Conservation (phyloP, 306 rosid species). For the Dryas alaskensis region DNA sequence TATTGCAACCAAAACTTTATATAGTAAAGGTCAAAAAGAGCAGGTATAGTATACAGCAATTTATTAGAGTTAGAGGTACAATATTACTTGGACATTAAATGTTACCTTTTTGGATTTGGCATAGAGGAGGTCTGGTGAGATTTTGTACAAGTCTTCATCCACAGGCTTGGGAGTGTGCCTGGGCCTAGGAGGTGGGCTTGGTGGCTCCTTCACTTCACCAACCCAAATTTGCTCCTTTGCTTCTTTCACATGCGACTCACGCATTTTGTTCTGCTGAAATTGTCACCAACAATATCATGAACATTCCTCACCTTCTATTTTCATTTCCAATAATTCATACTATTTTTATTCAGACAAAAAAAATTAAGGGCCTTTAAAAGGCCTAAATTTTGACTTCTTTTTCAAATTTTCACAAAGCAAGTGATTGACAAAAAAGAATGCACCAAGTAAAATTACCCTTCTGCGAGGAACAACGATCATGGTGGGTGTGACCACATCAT, state of each 20-base stretch:
- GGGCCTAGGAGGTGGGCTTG: slow-evolving; percentile 29
- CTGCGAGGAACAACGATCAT: slow-evolving; percentile 85
- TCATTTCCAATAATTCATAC: no score
- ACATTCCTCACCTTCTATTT: background rate
- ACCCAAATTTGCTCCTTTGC: slow-evolving; percentile 53
- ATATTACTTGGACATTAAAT: background rate
- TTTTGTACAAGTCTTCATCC: slow-evolving; percentile 80
- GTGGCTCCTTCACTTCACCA: slow-evolving; percentile 34
- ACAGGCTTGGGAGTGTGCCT: slow-evolving; percentile 60
- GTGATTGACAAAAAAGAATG: background rate
- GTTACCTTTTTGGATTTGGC: slow-evolving; percentile 69
- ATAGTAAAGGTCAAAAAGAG: background rate
- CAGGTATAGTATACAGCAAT: background rate
- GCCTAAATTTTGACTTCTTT: background rate
- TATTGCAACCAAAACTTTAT: background rate
- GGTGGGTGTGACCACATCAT: slow-evolving; percentile 74
- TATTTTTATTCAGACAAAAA: no score
- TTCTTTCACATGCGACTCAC: slow-evolving; percentile 43
- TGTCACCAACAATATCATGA: slow-evolving; percentile 7
- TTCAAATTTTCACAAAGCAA: background rate
- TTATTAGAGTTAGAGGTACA: background rate
- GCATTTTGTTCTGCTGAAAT: slow-evolving; percentile 52
- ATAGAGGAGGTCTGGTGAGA: slow-evolving; percentile 61
- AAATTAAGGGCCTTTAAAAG: no score
- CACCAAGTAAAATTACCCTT: slow-evolving; percentile 39